phyloP scores from a whole-genome alignment of 108 stramenopile genomes.

The Ochromonas danica region DNA sequence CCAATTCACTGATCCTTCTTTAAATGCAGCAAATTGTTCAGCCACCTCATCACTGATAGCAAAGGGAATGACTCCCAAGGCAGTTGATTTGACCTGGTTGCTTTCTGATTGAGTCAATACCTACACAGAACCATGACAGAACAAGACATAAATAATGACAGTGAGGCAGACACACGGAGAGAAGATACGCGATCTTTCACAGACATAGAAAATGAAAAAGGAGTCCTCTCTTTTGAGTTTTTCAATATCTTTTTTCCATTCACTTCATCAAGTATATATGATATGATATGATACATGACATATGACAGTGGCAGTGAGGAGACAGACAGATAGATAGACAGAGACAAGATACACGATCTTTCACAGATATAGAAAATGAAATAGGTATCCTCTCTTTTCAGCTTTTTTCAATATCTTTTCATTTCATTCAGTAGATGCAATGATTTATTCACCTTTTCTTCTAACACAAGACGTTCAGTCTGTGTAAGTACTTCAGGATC shows the following conservation, averaged over 20 bases:
- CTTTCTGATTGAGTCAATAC: neutral
- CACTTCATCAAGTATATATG: too few species aligned
- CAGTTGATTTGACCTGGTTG: conserved; percentile 36
- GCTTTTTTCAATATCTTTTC: conserved; percentile 45
- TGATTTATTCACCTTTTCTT: conserved; percentile 10
- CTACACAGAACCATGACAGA: neutral
- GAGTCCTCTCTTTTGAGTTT: too few species aligned
- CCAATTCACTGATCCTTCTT: conserved; percentile 24
- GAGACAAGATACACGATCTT: too few species aligned
- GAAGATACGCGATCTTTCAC: too few species aligned
- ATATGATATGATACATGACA: too few species aligned
- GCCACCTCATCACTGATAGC: neutral
- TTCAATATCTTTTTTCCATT: too few species aligned
- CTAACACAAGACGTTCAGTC: conserved; percentile 38
- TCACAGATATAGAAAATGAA: too few species aligned
- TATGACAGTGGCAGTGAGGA: too few species aligned
- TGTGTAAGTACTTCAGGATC: conserved; percentile 46
- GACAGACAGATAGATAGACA: too few species aligned
- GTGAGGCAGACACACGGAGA: too few species aligned
- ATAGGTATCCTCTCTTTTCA: conserved; percentile 40
- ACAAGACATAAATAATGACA: too few species aligned
- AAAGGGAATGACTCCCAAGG: conserved; percentile 52
- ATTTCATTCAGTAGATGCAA: conserved; percentile 41
- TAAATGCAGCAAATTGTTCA: neutral
- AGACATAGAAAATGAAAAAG: too few species aligned